A percentile compares a stretch with the other conserved stretches of the same genome.
phyloP scores from a whole-genome alignment of 2,329 filamentous ascomycete genomes.

The Aspergillus calidoustus region DNA sequence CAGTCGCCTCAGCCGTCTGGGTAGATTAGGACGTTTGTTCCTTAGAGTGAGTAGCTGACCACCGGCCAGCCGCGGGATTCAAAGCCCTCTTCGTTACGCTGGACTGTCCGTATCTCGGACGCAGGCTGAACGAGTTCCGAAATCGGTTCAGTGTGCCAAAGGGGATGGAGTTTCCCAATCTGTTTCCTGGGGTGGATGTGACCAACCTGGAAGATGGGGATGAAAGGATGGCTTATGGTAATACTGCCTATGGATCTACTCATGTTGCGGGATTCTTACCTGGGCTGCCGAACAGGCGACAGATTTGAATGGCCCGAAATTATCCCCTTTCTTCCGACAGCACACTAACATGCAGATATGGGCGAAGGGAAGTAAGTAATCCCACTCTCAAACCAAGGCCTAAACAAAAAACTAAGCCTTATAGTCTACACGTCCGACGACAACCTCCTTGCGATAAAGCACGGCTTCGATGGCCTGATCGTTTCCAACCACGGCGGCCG shows the following conservation, averaged over 20 bases:
- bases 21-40: not conserved
- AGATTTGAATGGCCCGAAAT: constrained; percentile 1
- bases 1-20: not conserved
- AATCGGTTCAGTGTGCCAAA: constrained; percentile 19
- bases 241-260: not conserved
- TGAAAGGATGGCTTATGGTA: constrained; percentile 4
- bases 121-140: constrained; percentile 16
- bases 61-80: constrained; percentile 12
- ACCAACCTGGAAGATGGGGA: constrained; percentile 18
- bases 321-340: constrained; percentile 11
- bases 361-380: constrained; percentile 27
- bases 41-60: too few relatives aligned
- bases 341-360: constrained; percentile 30
- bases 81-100: constrained; percentile 19
- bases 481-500: constrained; percentile 17
- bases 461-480: constrained; percentile 15
- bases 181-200: constrained; percentile 17
- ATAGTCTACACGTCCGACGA: constrained; percentile 11
- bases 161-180: constrained; percentile 28
- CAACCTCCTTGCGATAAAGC: constrained; percentile 2
- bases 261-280: not conserved
- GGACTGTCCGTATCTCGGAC: constrained; percentile 11
- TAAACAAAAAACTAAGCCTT: too few relatives aligned
- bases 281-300: not conserved
- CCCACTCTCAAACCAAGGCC: too few relatives aligned